These are phyloP conservation scores for Plasmopara halstedii DNA, from an alignment of 352 stramenopile genomes.

Conservation along the genomic window DNA sequence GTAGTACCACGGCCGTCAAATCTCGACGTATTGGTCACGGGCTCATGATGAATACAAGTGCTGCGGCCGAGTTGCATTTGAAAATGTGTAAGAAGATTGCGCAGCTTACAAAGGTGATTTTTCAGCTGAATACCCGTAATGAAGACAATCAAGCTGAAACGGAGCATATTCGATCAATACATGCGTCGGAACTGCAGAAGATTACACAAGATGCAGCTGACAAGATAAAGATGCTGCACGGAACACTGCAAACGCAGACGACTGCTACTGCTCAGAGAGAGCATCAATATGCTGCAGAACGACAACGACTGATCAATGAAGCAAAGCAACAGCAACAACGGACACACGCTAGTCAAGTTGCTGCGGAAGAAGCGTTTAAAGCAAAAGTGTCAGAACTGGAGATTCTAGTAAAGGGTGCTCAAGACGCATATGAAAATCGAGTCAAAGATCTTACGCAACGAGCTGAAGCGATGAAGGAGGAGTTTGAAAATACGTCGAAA, in stretches of 20 bases:
- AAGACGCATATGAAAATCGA: conserved; percentile 34
- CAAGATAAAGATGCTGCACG: conserved; percentile 43
- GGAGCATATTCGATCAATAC: conserved; percentile 27
- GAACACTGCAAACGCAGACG: conserved; percentile 29
- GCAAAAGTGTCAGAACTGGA: conserved; percentile 36
- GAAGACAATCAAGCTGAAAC: conserved; percentile 83
- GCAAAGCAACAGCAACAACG: conserved; percentile 21
- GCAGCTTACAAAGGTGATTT: conserved; percentile 92
- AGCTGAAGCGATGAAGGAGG: conserved; percentile 10
- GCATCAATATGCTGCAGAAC: conserved; percentile 12
- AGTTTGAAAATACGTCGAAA: conserved; percentile 18
- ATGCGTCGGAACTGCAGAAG: conserved; percentile 34
- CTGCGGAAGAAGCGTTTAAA: conserved; percentile 32
- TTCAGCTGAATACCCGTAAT: conserved; percentile 92
- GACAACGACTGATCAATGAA: conserved; percentile 10
- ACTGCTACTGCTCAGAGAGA: conserved; percentile 23
- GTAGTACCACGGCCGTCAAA: conserved; percentile 2
- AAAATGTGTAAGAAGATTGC: conserved; percentile 95
- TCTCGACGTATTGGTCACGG: too few species aligned
- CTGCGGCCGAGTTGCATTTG: conserved; percentile 66
- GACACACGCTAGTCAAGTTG: conserved; percentile 19
- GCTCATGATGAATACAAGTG: conserved; percentile 9
- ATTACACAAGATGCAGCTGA: conserved; percentile 44
- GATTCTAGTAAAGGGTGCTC: conserved; percentile 24
- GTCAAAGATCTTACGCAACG: conserved; percentile 30